Base-by-base conservation (phyloP, 2,329 filamentous ascomycete genomes). In the Fusarium xyrophilum region DNA sequence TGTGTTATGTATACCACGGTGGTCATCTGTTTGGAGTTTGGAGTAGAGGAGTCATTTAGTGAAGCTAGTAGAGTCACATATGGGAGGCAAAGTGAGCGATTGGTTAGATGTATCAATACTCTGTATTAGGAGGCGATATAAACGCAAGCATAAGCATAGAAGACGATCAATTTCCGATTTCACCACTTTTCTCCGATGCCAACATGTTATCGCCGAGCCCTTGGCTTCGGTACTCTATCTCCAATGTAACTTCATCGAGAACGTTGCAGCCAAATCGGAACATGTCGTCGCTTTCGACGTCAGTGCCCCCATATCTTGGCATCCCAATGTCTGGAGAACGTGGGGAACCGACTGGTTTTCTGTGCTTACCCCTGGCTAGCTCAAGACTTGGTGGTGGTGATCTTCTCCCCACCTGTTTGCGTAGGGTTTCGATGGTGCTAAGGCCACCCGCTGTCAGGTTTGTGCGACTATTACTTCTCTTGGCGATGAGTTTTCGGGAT, bases 221-320 rank as follows among this genome's bases (percentile, higher is more conserved):
- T 39, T 17, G 36, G 21, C 25, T 32, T 64, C 44, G 44, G 44
- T 40, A 40, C 30, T 58, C 35, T 17, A 51, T 42, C 14, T 39
- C 52, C 52, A 39, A 54, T 46, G n/a, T 3, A 33, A 28, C 7
- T 35, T 5, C n/a, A n/a, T n/a, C n/a, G n/a, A n/a, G 19, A 17
- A 19, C n/a, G n/a, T 14, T 53, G 2, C 36, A 43, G 7, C 6
- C 21, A 25, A 36, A 48, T 35, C 35, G 30, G 28, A n/a, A 32
- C n/a, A 32, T 12, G 23, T 40, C 38, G 39, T 59, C 14, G 5
- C 1, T 17, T 46, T 28, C 33, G 32, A 65, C 61, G 61, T 65
- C 54, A 60, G 36, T 38, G 42, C 28, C 32, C 46, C 60, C 60
- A 60, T 65, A 48, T 27, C 62, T 65, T 65, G 62, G 54, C 60